phyloP scores from a whole-genome alignment of 2,329 filamentous ascomycete genomes.

The Malbranchea cinnamomea region DNA sequence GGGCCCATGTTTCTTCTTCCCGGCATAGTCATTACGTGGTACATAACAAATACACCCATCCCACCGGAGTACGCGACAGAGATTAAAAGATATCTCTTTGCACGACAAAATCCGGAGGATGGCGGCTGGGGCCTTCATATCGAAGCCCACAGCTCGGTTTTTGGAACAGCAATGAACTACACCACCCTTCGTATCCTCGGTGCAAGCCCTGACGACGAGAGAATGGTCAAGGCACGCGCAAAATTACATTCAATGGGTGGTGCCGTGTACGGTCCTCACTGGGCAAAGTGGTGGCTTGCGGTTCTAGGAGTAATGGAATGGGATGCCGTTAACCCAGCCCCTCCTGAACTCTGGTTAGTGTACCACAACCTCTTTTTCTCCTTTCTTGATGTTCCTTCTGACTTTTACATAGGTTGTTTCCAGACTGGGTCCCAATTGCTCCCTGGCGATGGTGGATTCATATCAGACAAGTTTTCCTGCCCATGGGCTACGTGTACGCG shows the following conservation, averaged over 20 bases:
- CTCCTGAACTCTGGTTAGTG: conserved; percentile 68
- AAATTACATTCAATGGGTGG: conserved; percentile 77
- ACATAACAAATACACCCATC: conserved; percentile 77
- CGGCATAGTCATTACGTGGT: conserved; percentile 71
- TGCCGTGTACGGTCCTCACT: conserved; percentile 71
- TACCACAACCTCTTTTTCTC: background rate
- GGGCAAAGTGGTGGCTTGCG: conserved; percentile 93
- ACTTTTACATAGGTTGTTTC: conserved; percentile 43
- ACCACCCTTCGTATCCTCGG: conserved; percentile 65
- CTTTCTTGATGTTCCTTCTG: conserved; percentile 1
- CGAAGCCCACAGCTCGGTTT: conserved; percentile 80
- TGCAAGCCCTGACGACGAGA: conserved; percentile 64
- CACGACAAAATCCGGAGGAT: conserved; percentile 68
- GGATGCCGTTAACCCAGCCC: conserved; percentile 89
- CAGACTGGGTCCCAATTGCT: conserved; percentile 77
- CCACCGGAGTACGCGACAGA: conserved; percentile 66
- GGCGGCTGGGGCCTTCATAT: conserved; percentile 98
- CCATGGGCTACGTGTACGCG: conserved; percentile 83
- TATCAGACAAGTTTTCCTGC: conserved; percentile 88
- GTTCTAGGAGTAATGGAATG: conserved; percentile 70
- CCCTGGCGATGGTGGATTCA: conserved; percentile 98
- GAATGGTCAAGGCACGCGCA: conserved; percentile 71
- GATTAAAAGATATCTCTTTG: conserved; percentile 83
- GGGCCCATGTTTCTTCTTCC: conserved; percentile 93
- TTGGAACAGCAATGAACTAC: conserved; percentile 85